These are phyloP conservation scores for Aspergillus funiculosus DNA, from an alignment of 495 filamentous ascomycete genomes.

Conservation along the genomic window DNA sequence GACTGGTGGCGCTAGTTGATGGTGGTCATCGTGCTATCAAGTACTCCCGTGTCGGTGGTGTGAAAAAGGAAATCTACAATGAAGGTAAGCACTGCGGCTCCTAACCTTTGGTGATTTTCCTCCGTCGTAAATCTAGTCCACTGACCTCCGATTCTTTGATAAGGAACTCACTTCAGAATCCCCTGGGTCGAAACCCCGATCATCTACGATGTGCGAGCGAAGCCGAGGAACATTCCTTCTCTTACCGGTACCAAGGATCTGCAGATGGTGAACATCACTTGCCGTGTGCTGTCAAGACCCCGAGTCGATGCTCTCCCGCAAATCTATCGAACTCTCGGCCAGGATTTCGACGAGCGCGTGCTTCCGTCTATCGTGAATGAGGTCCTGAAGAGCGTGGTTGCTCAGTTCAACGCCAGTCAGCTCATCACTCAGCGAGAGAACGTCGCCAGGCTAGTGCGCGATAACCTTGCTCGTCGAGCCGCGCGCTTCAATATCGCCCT, in stretches of 20 bases:
- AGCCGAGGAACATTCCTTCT: constrained; percentile 93
- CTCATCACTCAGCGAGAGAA: constrained; percentile 98
- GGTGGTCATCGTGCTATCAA: constrained; percentile 99
- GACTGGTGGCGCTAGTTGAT: constrained; percentile 61
- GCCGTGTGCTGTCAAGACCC: constrained; percentile 94
- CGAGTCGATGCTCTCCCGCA: constrained; percentile 82
- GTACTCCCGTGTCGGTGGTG: constrained; percentile 88
- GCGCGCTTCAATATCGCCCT: constrained; percentile 95
- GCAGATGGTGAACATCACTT: constrained; percentile 99
- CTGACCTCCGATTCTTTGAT: neutral
- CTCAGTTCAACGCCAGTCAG: constrained; percentile 98
- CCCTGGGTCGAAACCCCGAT: constrained; percentile 98
- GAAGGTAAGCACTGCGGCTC: constrained; percentile 62
- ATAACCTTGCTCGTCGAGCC: constrained; percentile 84
- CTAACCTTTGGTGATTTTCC: neutral
- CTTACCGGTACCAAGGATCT: constrained; percentile 98
- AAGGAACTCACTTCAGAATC: constrained; percentile 87
- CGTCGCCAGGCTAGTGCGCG: constrained; percentile 82
- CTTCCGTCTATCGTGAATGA: constrained; percentile 98
- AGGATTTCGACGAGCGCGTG: constrained; percentile 95
- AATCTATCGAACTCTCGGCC: constrained; percentile 93
- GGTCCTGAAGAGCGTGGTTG: constrained; percentile 96
- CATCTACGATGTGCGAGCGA: constrained; percentile 95
- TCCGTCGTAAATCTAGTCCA: constrained; percentile 11
- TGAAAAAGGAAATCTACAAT: constrained; percentile 89